Base-by-base conservation (phyloP, 2,329 filamentous ascomycete species). In the Ophiocordyceps camponoti-leonardi region DNA sequence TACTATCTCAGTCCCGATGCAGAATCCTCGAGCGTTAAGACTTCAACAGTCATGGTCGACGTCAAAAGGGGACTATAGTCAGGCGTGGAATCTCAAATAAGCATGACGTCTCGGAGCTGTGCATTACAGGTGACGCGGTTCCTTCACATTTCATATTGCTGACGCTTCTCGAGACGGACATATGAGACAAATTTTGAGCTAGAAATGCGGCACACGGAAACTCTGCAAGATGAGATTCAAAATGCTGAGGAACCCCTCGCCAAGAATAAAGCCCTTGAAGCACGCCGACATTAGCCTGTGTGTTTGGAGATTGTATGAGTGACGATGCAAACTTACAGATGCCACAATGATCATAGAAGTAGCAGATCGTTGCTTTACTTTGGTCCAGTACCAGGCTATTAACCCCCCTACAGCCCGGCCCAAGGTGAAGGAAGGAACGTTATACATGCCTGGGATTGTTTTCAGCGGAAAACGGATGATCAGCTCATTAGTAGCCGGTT, bases 361-460 rank as follows among this genome's bases (percentile, higher is more conserved):
- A 55, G 81, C 83, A 10, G 65, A 54, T 69, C 65, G 56, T 64
- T 63, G 54, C 67, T 60, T 58, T 63, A 58, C 60, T 64, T 57
- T 59, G 66, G 66, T 70, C 87, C 87, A 95, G 64, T 83, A 92
- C 72, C 83, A 87, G 50, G 77, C 80, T 26, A 74, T 53, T 8
- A 77, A 43, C 0, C 92, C 92, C 3, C 92, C 92, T 11, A 86
- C 77, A 0, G 86, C 84, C 49, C 92, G 71, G 0, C 92, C 88
- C 35, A 98, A 68, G 0, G 92, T 98, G 58, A 98, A 98, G 0
- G 86, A 94, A 0, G 92, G 92, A 0, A 90, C 86, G 55, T 96
- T 98, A 65, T 96, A 98, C 79, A 98, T 98, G 43, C 92, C 83
- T 81, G 53, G 18, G 41, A 12, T 8, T 28, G 11, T 28, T 41